These are phyloP conservation scores for Microascus cirrosus DNA, from an alignment of 2,329 filamentous ascomycete genomes.

Conservation along the genomic window DNA sequence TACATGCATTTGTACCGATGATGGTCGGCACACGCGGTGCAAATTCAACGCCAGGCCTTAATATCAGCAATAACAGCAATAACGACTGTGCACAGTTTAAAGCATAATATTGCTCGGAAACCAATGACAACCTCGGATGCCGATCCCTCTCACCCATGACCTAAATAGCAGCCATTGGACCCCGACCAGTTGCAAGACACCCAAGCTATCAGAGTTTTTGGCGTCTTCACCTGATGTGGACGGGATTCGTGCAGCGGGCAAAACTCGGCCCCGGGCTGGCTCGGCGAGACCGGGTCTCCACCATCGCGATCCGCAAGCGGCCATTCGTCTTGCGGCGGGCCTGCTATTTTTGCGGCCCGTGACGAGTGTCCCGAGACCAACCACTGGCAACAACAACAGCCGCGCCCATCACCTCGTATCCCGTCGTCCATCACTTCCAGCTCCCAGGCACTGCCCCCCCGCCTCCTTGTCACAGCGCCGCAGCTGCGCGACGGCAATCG, in stretches of 20 bases:
- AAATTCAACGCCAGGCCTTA: too few relatives aligned
- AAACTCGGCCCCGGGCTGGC: background rate
- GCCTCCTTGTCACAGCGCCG: background rate
- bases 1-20: too few relatives aligned
- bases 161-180: too few relatives aligned
- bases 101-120: too few relatives aligned
- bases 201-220: background rate
- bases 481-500: background rate
- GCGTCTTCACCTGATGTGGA: background rate
- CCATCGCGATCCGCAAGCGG: background rate
- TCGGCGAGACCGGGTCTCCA: background rate
- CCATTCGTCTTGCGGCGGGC: background rate
- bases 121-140: too few relatives aligned
- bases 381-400: background rate
- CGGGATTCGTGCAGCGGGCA: background rate
- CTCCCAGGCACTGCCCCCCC: background rate
- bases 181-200: too few relatives aligned
- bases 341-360: background rate
- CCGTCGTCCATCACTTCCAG: background rate
- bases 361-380: background rate
- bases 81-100: too few relatives aligned
- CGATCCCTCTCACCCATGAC: too few relatives aligned
- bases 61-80: too few relatives aligned
- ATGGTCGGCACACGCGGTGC: too few relatives aligned
- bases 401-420: background rate